Evolutionary conservation across 495 filamentous ascomycete genomes (phyloP).

Genomic region (Cryomyces minteri): DNA sequence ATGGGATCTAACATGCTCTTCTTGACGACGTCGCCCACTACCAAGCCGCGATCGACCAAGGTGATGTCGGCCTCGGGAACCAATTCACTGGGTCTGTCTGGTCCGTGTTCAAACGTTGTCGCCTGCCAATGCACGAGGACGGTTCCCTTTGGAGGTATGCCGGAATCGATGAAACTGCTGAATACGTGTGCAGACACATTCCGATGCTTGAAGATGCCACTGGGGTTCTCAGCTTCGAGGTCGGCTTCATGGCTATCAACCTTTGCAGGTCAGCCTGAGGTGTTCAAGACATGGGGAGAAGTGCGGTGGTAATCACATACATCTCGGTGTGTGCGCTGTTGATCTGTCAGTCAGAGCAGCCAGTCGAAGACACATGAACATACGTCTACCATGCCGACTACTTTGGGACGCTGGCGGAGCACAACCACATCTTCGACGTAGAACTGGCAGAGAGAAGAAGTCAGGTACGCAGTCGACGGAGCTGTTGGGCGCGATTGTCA

Average conservation of each 20-base stretch:
- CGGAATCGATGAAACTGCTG: conserved; percentile 14
- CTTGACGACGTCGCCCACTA: conserved; percentile 24
- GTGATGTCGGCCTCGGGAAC: conserved; percentile 13
- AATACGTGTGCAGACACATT: conserved; percentile 7
- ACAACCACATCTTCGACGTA: conserved; percentile 17
- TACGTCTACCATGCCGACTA: conserved; percentile 16
- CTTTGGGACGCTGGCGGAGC: conserved; percentile 8
- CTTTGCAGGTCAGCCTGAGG: conserved; percentile 12
- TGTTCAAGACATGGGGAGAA: neutral
- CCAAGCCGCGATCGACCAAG: conserved; percentile 18
- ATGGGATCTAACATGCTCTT: conserved; percentile 15
- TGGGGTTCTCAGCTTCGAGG: conserved; percentile 12
- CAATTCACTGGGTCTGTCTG: conserved; percentile 5
- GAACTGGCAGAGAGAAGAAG: conserved; percentile 2
- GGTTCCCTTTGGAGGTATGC: conserved; percentile 18
- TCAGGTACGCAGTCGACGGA: neutral
- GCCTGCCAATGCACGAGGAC: conserved; percentile 19
- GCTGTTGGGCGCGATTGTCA: too few species aligned
- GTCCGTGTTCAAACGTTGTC: neutral
- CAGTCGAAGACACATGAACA: neutral
- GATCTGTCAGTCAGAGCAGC: too few species aligned
- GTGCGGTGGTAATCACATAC: neutral
- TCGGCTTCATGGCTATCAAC: conserved; percentile 18
- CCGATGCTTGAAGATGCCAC: conserved; percentile 7
- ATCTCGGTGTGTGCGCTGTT: neutral